Percentiles rank a stretch among this genome's conserved stretches.
Conservation (phyloP, 805 yeast genomes). For the Kuraishia ogatae region DNA sequence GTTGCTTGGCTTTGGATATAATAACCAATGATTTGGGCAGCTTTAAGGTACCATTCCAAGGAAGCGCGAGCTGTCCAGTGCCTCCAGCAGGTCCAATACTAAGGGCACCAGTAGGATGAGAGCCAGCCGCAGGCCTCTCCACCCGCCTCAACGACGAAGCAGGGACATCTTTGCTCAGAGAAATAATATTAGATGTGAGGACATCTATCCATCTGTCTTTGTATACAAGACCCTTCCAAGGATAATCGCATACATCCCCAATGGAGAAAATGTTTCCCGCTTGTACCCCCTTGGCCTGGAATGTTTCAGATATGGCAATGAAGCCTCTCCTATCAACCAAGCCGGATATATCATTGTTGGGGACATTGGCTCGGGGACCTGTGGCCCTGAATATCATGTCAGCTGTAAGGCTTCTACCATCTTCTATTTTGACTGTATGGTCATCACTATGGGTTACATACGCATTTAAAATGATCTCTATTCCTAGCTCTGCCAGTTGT, state of each 20-base stretch:
- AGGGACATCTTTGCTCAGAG: neutral
- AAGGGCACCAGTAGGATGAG: neutral
- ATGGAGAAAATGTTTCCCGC: slow-evolving; percentile 21
- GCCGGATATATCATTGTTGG: neutral
- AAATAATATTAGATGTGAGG: slow-evolving; percentile 10
- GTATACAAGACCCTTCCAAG: slow-evolving; percentile 13
- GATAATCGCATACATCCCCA: slow-evolving; percentile 22
- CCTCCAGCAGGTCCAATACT: neutral
- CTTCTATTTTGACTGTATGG: neutral
- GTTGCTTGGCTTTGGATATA: neutral
- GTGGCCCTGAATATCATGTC: slow-evolving; percentile 8
- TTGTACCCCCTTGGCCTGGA: slow-evolving; percentile 11
- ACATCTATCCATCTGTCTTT: slow-evolving; percentile 10
- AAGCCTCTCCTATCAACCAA: slow-evolving; percentile 8
- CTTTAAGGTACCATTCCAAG: neutral
- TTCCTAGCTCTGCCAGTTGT: neutral
- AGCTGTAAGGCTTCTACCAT: slow-evolving; percentile 4
- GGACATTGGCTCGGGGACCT: slow-evolving; percentile 5
- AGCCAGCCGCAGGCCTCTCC: neutral
- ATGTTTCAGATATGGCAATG: slow-evolving; percentile 12
- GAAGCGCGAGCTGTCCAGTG: neutral
- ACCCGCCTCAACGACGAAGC: neutral
- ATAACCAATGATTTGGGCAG: neutral
- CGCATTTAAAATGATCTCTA: neutral
- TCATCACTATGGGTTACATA: neutral